phyloP scores from a whole-genome alignment of 2,329 filamentous ascomycete species.

The Davidsoniella virescens region DNA sequence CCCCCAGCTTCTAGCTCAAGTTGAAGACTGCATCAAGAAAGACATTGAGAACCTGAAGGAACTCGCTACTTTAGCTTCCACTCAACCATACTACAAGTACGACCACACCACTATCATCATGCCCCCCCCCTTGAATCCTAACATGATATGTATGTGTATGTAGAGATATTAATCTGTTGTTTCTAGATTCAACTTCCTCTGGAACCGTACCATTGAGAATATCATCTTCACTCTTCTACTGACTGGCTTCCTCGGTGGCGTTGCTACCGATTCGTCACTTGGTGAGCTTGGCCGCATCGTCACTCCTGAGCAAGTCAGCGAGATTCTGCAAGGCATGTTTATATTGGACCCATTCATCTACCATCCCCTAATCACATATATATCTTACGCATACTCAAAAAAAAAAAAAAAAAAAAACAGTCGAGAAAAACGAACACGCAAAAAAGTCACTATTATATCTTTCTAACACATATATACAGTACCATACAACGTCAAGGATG shows the following conservation, averaged over 20 bases:
- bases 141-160: neutral
- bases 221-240: constrained; percentile 44
- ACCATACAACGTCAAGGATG: constrained; percentile 77
- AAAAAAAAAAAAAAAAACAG: no score
- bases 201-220: constrained; percentile 72
- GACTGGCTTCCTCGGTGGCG: constrained; percentile 64
- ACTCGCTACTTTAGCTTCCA: constrained; percentile 57
- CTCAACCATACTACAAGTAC: constrained; percentile 92
- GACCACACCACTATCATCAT: constrained; percentile 10
- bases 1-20: constrained; percentile 48
- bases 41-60: constrained; percentile 55
- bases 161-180: neutral
- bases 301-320: constrained; percentile 76
- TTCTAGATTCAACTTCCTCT: constrained; percentile 62
- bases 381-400: no score
- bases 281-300: constrained; percentile 50
- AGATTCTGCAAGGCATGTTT: constrained; percentile 50
- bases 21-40: constrained; percentile 54
- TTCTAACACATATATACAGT: constrained; percentile 33
- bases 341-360: neutral
- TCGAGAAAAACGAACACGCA: no score
- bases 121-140: neutral
- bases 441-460: neutral
- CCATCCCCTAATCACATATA: neutral
- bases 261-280: constrained; percentile 35